Conservation (phyloP, 2,329 filamentous ascomycete genomes). For the Claviceps lovelessii region DNA sequence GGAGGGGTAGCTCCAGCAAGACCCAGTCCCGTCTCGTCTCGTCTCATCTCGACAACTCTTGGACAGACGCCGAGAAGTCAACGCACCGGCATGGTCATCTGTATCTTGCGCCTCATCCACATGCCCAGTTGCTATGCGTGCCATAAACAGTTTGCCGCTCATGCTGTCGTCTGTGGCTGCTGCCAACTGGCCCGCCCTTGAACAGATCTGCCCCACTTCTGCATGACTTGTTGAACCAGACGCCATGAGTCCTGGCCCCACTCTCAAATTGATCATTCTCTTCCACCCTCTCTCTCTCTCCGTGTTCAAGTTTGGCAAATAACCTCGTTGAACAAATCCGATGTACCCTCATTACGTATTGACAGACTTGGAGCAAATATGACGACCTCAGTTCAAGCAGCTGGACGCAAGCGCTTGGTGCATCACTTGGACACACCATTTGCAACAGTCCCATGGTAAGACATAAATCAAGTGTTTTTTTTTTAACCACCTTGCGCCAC, state of each 20-base stretch:
- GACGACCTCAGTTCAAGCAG: conserved; percentile 12
- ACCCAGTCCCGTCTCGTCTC: too few relatives aligned
- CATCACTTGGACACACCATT: conserved; percentile 55
- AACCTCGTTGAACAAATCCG: background rate
- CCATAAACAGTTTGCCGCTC: background rate
- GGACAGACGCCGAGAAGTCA: too few relatives aligned
- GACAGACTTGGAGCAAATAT: conserved; percentile 7
- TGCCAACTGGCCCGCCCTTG: background rate
- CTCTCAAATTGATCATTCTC: background rate
- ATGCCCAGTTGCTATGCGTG: background rate
- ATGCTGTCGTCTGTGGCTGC: background rate
- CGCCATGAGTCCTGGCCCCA: background rate
- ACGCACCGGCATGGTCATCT: too few relatives aligned
- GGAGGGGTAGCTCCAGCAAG: conserved; percentile 1
- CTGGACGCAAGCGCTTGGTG: conserved; percentile 38
- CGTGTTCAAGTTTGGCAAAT: too few relatives aligned
- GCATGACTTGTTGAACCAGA: background rate
- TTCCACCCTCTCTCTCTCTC: too few relatives aligned
- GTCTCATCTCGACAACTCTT: too few relatives aligned
- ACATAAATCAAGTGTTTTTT: background rate
- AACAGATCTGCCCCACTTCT: background rate
- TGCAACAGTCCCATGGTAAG: conserved; percentile 45
- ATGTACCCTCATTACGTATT: background rate
- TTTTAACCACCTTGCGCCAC: background rate
- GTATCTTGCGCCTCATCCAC: background rate